Conservation (phyloP, 495 filamentous ascomycete genomes). For the Neurospora pannonica region DNA sequence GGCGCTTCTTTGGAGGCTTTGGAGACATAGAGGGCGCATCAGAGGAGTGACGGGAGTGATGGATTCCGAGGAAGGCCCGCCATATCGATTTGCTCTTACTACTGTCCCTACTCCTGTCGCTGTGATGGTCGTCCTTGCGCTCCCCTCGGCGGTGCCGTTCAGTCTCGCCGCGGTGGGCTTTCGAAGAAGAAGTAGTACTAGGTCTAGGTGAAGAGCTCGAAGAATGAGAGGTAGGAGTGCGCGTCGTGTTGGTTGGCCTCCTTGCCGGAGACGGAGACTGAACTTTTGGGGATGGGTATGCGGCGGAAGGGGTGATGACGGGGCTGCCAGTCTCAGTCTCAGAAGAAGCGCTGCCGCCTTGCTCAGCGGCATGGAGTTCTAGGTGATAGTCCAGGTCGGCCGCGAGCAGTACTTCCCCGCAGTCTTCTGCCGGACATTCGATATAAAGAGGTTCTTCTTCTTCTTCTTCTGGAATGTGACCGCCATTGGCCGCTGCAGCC, state of each 20-base stretch:
- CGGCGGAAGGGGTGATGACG: background rate
- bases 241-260: background rate
- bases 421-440: constrained; percentile 61
- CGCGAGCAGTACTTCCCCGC: constrained; percentile 56
- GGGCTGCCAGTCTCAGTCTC: background rate
- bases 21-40: background rate
- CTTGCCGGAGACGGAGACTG: background rate
- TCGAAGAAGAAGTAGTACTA: constrained; percentile 6
- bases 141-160: constrained; percentile 7
- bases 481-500: background rate
- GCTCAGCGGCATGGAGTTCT: constrained; percentile 57
- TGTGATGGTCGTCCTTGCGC: background rate
- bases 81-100: constrained; percentile 16
- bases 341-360: constrained; percentile 12
- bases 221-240: background rate
- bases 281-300: background rate
- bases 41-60: constrained; percentile 2
- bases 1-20: constrained; percentile 5
- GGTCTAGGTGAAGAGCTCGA: background rate
- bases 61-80: background rate
- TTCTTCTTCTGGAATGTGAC: constrained; percentile 43
- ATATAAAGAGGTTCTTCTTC: constrained; percentile 41
- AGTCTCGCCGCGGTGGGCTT: constrained; percentile 8
- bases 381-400: constrained; percentile 60
- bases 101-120: background rate